Percentiles rank a stretch among this genome's conserved stretches.
These are phyloP conservation scores for Arxiozyma slooffiae DNA, from an alignment of 1,139 yeast genomes.

Conservation along the genomic window DNA sequence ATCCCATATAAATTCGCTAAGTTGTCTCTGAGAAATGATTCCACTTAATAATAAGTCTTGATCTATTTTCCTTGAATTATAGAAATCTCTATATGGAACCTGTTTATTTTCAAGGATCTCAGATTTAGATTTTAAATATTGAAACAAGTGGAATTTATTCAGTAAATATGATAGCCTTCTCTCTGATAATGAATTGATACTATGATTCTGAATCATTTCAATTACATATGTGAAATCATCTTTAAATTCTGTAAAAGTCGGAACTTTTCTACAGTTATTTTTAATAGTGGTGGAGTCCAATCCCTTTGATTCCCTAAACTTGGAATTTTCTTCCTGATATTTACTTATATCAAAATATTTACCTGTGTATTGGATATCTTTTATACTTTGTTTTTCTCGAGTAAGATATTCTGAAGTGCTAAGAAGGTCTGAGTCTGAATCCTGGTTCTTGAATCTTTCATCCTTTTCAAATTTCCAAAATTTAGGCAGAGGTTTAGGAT, in stretches of 20 bases:
- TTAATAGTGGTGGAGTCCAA: background rate
- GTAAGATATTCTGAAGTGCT: conserved; percentile 4
- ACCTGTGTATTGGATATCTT: conserved; percentile 20
- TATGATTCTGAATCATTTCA: conserved; percentile 11
- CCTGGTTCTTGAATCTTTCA: conserved; percentile 13
- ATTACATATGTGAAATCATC: conserved; percentile 16
- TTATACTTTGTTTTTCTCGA: background rate
- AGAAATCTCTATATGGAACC: conserved; percentile 90
- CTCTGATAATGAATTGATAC: conserved; percentile 16
- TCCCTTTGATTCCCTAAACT: conserved; percentile 7
- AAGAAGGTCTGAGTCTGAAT: conserved; percentile 5
- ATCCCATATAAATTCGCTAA: conserved; percentile 85
- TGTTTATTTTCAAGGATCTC: conserved; percentile 36
- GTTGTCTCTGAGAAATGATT: conserved; percentile 92
- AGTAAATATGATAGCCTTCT: conserved; percentile 21
- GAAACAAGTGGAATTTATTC: conserved; percentile 26
- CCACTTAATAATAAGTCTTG: conserved; percentile 96
- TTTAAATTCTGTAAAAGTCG: conserved; percentile 19
- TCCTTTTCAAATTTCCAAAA: conserved; percentile 29
- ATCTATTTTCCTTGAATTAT: conserved; percentile 93
- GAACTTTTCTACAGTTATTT: conserved; percentile 10
- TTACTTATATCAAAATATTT: conserved; percentile 21
- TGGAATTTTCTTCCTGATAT: conserved; percentile 12
- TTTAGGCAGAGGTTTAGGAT: conserved; percentile 28
- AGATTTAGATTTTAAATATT: conserved; percentile 23